Base-by-base conservation (phyloP, 768 basidiomycete genomes). In the Calocybe indica region DNA sequence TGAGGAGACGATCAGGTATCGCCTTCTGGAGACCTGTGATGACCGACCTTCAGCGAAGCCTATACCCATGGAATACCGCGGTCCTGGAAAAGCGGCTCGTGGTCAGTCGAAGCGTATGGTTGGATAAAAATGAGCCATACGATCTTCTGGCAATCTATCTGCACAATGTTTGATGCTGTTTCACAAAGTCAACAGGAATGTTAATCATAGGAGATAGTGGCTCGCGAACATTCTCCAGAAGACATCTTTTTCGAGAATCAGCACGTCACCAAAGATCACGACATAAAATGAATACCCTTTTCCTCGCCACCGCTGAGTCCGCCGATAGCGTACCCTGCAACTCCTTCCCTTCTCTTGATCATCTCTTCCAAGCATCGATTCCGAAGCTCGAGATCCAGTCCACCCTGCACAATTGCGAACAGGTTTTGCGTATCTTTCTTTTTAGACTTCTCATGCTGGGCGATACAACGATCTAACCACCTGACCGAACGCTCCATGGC, bases 371-470 rank as follows among this genome's bases (percentile, higher is more conserved):
- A 60, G 62, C 91, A 95, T 50, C 75, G 73, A 53, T 88, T 80
- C 37, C 92, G 77, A 36, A 95, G 76, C 0, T 61, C 61, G 14
- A 76, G 72, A 54, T 91, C 82, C 14, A 95, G 72, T 2, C 92
- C 92, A 32, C 92, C 92, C 65, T 95, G 92, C 7, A 94, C 81
- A 46, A 95, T 95, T 1, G 92, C 92, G 57, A 95, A 95, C 4
- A 95, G 72, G 60, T 92, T 93, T 59, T 94, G 92, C 3, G 60
- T 71, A 43, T 75, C 67, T 43, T 74, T 70, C 55, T 76, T 81
- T 0, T 87, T 88, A 0, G 83, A 83, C 31, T 67, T 66, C 44
- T 85, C 73, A 58, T 95, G 92, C 45, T 79, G 75, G 3, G 74
- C 71, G 44, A 94, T 91, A 58, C 92, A 94, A 49, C 92, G 73